A percentile compares a stretch with the other conserved stretches of the same genome.
phyloP scores from a whole-genome alignment of 2,329 filamentous ascomycete genomes.

The Microdochium bolleyi region DNA sequence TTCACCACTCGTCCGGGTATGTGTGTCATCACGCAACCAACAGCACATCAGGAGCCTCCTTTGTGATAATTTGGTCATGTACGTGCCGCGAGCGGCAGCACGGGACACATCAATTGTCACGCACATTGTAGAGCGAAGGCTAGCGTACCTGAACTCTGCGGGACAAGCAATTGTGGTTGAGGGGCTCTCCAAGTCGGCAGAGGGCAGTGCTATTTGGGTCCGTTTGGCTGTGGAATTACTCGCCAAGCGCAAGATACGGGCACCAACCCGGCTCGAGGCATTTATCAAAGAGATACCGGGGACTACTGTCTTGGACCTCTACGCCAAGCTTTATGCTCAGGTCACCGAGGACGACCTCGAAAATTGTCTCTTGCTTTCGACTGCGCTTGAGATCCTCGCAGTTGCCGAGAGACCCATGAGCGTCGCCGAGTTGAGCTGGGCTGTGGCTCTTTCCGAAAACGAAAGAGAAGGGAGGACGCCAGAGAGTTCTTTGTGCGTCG shows the following conservation, averaged over 20 bases:
- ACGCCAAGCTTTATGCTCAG: background rate
- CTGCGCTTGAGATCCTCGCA: background rate
- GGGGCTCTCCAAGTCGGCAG: background rate
- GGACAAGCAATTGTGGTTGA: background rate
- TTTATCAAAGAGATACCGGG: background rate
- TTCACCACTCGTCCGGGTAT: background rate
- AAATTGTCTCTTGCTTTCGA: background rate
- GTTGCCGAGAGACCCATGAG: background rate
- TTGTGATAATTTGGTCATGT: background rate
- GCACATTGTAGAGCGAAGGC: background rate
- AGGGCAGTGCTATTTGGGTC: background rate
- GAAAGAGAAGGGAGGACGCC: background rate
- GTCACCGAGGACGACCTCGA: background rate
- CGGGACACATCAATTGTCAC: background rate
- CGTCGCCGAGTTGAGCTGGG: background rate
- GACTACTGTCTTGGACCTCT: background rate
- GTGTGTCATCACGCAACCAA: background rate
- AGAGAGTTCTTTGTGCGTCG: background rate
- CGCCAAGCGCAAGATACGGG: background rate
- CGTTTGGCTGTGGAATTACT: background rate
- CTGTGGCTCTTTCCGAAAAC: background rate
- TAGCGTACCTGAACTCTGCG: background rate
- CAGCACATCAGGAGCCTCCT: background rate
- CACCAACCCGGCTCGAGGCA: background rate
- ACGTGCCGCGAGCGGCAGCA: background rate